Evolutionary conservation across 768 basidiomycete species (phyloP).

Genomic region (Royoungia palumana): DNA sequence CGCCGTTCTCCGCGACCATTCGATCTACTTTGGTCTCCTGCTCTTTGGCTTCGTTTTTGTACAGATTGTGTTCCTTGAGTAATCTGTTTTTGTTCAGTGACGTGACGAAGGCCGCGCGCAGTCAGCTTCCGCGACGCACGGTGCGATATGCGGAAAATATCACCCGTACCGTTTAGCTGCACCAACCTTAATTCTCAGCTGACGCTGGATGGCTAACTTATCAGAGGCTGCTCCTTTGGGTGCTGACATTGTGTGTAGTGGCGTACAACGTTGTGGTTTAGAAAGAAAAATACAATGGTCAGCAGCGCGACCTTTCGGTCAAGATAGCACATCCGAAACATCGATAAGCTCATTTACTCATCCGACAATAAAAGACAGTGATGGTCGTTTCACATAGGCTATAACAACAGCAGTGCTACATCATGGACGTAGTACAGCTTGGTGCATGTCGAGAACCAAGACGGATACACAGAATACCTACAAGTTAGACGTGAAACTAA

Average conservation of each 20-base stretch:
- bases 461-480: constrained; percentile 34
- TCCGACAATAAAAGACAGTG: constrained; percentile 5
- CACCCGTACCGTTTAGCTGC: constrained; percentile 57
- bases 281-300: not conserved
- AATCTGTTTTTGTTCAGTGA: constrained; percentile 40
- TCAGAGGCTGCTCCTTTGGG: constrained; percentile 15
- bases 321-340: not conserved
- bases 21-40: constrained; percentile 59
- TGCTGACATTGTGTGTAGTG: constrained; percentile 13
- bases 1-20: constrained; percentile 54
- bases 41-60: constrained; percentile 62
- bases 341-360: constrained; percentile 1
- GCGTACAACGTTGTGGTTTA: constrained; percentile 11
- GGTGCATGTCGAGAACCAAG: constrained; percentile 28
- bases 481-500: constrained; percentile 18
- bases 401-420: constrained; percentile 31
- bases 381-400: constrained; percentile 24
- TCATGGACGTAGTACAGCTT: constrained; percentile 29
- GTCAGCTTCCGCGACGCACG: constrained; percentile 5
- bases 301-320: no score
- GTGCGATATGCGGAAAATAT: constrained; percentile 17
- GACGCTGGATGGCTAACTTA: constrained; percentile 45
- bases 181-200: constrained; percentile 76
- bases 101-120: constrained; percentile 1
- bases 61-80: constrained; percentile 63